These are phyloP conservation scores for Citrus hindsii DNA, from an alignment of 345 rosid species.

Conservation along the genomic window DNA sequence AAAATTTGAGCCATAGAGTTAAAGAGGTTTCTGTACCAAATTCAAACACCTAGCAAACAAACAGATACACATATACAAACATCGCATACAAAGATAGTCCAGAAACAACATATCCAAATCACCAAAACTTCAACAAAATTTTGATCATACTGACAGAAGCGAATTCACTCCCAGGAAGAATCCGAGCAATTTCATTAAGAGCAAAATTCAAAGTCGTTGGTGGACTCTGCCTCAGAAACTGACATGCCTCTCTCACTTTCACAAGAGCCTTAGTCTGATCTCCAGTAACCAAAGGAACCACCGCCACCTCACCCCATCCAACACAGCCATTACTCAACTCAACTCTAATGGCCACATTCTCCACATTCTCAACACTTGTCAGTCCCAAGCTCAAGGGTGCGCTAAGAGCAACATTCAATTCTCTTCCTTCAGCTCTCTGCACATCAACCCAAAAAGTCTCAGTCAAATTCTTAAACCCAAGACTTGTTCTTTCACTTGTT, in stretches of 20 bases:
- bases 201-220: constrained; percentile 37
- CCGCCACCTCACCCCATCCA: constrained; percentile 85
- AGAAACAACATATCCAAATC: background rate
- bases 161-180: constrained; percentile 63
- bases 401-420: constrained; percentile 59
- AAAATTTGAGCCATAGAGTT: background rate
- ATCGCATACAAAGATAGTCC: background rate
- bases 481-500: constrained; percentile 4
- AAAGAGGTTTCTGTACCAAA: background rate
- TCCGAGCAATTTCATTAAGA: constrained; percentile 38
- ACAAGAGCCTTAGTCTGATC: constrained; percentile 64
- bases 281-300: constrained; percentile 73
- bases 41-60: background rate
- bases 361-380: constrained; percentile 54
- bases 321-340: constrained; percentile 71
- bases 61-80: background rate
- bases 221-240: constrained; percentile 40
- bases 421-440: constrained; percentile 60
- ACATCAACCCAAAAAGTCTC: constrained; percentile 56
- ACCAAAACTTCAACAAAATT: background rate
- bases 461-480: constrained; percentile 50
- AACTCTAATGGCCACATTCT: constrained; percentile 63
- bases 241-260: constrained; percentile 61
- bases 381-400: constrained; percentile 70
- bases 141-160: constrained; percentile 61